A percentile compares a stretch with the other conserved stretches of the same genome.
Evolutionary conservation across 139 green algal species (phyloP).

Genomic region (Ulvella scutata): DNA sequence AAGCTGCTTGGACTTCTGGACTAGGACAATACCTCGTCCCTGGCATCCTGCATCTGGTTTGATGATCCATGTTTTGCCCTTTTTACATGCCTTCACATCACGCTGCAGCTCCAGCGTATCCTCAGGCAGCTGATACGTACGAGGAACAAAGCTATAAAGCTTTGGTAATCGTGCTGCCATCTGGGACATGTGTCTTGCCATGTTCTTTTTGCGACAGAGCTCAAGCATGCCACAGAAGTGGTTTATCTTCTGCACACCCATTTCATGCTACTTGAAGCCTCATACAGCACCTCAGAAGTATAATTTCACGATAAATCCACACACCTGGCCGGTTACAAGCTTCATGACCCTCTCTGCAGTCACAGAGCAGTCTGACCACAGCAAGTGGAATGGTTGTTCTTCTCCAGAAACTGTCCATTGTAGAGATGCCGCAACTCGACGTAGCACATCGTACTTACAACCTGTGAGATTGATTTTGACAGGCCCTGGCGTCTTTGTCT

Average conservation of each 20-base stretch:
- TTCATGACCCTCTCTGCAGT: not conserved
- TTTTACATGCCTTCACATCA: constrained; percentile 19
- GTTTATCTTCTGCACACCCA: constrained; percentile 64
- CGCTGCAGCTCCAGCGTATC: constrained; percentile 30
- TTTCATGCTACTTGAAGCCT: not conserved
- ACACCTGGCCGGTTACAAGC: not conserved
- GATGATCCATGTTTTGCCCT: constrained; percentile 56
- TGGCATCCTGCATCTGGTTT: constrained; percentile 73
- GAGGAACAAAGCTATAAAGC: constrained; percentile 43
- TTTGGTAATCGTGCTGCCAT: constrained; percentile 31
- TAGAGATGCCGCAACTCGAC: not conserved
- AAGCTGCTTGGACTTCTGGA: constrained; percentile 19
- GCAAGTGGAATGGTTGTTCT: not conserved
- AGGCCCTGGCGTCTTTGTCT: not conserved
- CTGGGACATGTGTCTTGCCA: constrained; percentile 45
- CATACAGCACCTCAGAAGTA: too few relatives aligned
- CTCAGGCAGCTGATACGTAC: constrained; percentile 48
- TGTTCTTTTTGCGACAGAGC: constrained; percentile 62
- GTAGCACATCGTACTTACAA: not conserved
- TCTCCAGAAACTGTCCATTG: not conserved
- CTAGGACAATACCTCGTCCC: constrained; percentile 52
- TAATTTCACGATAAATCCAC: too few relatives aligned
- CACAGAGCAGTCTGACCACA: not conserved
- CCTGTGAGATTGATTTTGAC: not conserved
- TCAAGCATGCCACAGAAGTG: constrained; percentile 77